Percentiles rank a stretch among this genome's conserved stretches.
These are phyloP conservation scores for Stentor roeselii DNA, from an alignment of 73 alveolate species.

Conservation along the genomic window DNA sequence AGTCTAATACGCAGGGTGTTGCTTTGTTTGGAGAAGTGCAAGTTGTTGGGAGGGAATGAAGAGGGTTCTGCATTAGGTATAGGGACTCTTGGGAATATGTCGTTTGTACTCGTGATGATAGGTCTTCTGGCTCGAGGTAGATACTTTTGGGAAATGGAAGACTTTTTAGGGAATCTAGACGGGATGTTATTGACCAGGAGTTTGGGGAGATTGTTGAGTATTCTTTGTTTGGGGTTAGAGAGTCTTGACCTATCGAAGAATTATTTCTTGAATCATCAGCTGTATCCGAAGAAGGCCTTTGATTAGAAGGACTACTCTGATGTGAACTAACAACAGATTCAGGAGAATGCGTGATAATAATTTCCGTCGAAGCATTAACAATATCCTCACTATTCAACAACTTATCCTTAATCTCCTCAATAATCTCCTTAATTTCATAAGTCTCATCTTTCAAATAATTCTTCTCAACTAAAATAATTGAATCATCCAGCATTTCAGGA, in stretches of 20 bases:
- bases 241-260: background rate
- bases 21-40: background rate
- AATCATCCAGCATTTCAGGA: no score
- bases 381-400: no score
- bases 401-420: no score
- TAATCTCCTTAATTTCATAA: no score
- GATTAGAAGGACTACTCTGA: no score
- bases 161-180: background rate
- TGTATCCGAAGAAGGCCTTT: background rate
- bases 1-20: background rate
- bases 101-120: background rate
- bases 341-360: no score
- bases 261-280: background rate
- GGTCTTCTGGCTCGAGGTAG: background rate
- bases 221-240: background rate
- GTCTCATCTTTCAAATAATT: no score
- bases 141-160: background rate
- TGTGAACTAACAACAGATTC: no score
- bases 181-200: no score
- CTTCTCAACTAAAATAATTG: no score
- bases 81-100: slow-evolving; percentile 19
- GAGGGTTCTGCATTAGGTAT: slow-evolving; percentile 5
- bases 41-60: background rate
- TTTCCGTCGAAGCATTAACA: no score
- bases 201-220: no score